Evolutionary conservation across 139 green algal species (phyloP).

Genomic region (Closterium sp.): DNA sequence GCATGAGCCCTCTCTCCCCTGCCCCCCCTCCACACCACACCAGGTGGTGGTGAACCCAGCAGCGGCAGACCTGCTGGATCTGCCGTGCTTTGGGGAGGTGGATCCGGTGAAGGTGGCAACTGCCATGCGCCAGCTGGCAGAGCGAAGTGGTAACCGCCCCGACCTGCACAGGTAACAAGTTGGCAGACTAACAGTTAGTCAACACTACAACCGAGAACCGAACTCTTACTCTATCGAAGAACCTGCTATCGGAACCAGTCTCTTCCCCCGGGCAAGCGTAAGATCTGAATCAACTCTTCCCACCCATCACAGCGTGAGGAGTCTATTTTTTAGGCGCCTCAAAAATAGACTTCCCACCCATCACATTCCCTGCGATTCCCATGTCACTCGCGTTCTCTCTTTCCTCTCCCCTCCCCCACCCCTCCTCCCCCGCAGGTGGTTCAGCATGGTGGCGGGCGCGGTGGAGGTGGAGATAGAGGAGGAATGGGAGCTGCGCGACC

Average conservation of each 20-base stretch:
- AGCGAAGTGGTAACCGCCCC: slow-evolving; percentile 10
- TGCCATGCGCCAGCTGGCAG: slow-evolving; percentile 37
- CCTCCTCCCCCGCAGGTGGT: slow-evolving; percentile 14
- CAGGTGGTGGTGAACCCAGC: slow-evolving; percentile 41
- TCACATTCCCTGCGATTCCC: neutral
- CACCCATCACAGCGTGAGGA: too few relatives aligned
- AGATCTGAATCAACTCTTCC: too few relatives aligned
- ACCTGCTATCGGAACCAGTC: neutral
- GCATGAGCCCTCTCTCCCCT: too few relatives aligned
- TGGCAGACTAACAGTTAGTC: neutral
- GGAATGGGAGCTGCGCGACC: slow-evolving; percentile 26
- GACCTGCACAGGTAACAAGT: slow-evolving; percentile 40
- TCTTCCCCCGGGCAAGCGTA: too few relatives aligned
- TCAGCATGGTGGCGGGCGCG: slow-evolving; percentile 19
- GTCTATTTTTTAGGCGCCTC: too few relatives aligned
- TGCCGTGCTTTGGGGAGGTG: slow-evolving; percentile 39
- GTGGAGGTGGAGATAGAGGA: slow-evolving; percentile 19
- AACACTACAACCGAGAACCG: neutral
- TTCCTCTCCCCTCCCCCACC: too few relatives aligned
- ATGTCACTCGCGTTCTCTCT: too few relatives aligned
- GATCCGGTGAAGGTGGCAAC: slow-evolving; percentile 31
- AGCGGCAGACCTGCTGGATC: slow-evolving; percentile 22
- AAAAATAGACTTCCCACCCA: too few relatives aligned
- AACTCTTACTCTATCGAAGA: neutral
- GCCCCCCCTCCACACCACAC: too few relatives aligned